A percentile compares a stretch with the other conserved stretches of the same genome.
Conservation (phyloP, 192 early-diverging fungal species). For the Coemansia sp. region DNA sequence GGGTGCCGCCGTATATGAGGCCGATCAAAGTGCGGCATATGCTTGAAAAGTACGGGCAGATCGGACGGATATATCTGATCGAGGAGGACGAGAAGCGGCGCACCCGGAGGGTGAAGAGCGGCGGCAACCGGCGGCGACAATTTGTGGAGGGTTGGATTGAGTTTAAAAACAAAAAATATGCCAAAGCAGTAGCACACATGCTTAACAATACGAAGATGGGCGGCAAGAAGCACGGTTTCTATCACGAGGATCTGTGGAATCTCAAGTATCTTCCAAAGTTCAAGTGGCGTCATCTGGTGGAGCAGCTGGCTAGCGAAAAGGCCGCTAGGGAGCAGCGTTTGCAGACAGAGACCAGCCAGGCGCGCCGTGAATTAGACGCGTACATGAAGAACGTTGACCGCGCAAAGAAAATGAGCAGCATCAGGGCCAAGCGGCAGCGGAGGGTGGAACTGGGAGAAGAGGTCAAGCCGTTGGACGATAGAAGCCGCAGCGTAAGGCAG, state of each 20-base stretch:
- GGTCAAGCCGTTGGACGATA: conserved; percentile 53
- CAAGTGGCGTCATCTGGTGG: conserved; percentile 95
- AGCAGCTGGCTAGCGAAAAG: conserved; percentile 80
- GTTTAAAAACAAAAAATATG: conserved; percentile 90
- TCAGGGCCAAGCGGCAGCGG: conserved; percentile 66
- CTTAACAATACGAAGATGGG: conserved; percentile 85
- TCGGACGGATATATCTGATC: conserved; percentile 82
- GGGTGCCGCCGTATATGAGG: conserved; percentile 93
- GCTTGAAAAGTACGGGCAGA: conserved; percentile 68
- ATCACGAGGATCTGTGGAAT: conserved; percentile 96
- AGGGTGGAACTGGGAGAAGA: conserved; percentile 31
- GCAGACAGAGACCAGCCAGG: conserved; percentile 78
- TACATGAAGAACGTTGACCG: conserved; percentile 86
- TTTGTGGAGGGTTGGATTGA: conserved; percentile 98
- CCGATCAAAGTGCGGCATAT: conserved; percentile 75
- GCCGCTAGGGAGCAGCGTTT: conserved; percentile 78
- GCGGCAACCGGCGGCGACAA: conserved; percentile 78
- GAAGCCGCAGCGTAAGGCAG: conserved; percentile 60
- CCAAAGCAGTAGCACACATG: conserved; percentile 68
- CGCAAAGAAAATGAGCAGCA: conserved; percentile 81
- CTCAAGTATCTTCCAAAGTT: conserved; percentile 94
- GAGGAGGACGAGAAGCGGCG: conserved; percentile 77
- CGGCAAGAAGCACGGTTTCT: conserved; percentile 79
- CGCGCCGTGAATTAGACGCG: conserved; percentile 80
- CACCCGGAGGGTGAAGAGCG: conserved; percentile 80